Percentiles rank a stretch among this genome's conserved stretches.
Conservation (phyloP, 1,139 yeast genomes). For the Taphrina sp. region DNA sequence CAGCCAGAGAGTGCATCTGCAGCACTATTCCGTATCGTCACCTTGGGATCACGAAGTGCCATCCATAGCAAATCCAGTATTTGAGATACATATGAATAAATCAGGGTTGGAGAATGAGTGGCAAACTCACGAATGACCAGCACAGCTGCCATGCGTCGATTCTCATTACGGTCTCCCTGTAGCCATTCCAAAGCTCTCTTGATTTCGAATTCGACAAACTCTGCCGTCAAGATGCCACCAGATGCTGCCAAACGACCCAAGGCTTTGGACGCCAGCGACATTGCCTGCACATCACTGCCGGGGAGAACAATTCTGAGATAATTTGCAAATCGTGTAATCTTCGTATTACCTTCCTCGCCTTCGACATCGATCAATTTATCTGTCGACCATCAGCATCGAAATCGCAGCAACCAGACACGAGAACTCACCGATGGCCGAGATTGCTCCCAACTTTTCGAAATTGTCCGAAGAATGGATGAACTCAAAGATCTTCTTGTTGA, state of each 20-base stretch:
- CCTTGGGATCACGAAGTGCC: constrained; percentile 75
- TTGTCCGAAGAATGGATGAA: constrained; percentile 72
- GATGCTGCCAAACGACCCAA: constrained; percentile 86
- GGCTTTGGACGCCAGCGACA: constrained; percentile 81
- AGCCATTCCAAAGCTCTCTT: constrained; percentile 89
- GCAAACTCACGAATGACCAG: constrained; percentile 81
- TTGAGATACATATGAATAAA: constrained; percentile 74
- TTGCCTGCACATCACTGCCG: constrained; percentile 76
- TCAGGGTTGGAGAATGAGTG: constrained; percentile 77
- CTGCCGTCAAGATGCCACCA: constrained; percentile 85
- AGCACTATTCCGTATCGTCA: constrained; percentile 74
- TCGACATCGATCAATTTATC: constrained; percentile 82
- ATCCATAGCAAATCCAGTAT: constrained; percentile 83
- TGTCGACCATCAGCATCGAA: neutral
- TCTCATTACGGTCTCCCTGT: constrained; percentile 67
- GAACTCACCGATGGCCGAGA: constrained; percentile 61
- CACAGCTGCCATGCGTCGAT: constrained; percentile 86
- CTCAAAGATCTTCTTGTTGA: constrained; percentile 84
- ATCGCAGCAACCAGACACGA: neutral
- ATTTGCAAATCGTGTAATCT: constrained; percentile 85
- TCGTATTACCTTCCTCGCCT: constrained; percentile 75
- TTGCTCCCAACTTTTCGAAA: constrained; percentile 79
- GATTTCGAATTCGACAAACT: constrained; percentile 89
- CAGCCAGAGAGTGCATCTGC: constrained; percentile 79
- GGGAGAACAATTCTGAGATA: constrained; percentile 78